These are phyloP conservation scores for Corynascus novoguineensis DNA, from an alignment of 495 filamentous ascomycete species.

Conservation along the genomic window DNA sequence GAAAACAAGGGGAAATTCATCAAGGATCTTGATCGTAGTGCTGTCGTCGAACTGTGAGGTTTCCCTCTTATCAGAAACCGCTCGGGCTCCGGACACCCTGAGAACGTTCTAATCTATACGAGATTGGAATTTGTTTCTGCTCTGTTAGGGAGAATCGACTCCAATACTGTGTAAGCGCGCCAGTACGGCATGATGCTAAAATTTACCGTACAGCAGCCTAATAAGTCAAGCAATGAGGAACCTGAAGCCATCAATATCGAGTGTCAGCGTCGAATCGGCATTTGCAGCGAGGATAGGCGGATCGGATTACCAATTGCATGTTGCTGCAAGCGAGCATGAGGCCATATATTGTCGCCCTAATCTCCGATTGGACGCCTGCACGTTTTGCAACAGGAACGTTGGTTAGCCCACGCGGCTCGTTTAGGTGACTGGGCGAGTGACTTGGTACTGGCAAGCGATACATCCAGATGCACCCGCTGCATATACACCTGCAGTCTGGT, in stretches of 20 bases:
- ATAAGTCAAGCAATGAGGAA: neutral
- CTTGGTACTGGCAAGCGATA: too few relatives aligned
- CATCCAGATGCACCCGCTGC: too few relatives aligned
- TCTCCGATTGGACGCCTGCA: conserved; percentile 11
- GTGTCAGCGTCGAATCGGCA: neutral
- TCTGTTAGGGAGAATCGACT: neutral
- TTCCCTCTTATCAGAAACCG: too few relatives aligned
- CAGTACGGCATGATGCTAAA: neutral
- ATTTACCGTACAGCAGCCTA: conserved; percentile 4
- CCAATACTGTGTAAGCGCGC: neutral
- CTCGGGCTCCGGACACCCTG: neutral
- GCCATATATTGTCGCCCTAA: conserved; percentile 11
- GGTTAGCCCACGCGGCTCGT: neutral
- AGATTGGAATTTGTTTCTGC: neutral
- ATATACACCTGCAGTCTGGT: neutral
- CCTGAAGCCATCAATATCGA: neutral
- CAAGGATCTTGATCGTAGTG: too few relatives aligned
- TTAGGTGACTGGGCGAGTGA: neutral
- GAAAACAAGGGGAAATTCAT: neutral
- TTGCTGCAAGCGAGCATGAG: conserved; percentile 3
- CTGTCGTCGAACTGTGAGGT: too few relatives aligned
- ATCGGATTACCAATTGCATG: neutral
- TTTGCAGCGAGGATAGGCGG: neutral
- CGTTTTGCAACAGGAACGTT: conserved; percentile 1
- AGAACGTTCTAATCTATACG: neutral